phyloP scores from a whole-genome alignment of 1,284 basidiomycete genomes.

The Tylopilus sp. region DNA sequence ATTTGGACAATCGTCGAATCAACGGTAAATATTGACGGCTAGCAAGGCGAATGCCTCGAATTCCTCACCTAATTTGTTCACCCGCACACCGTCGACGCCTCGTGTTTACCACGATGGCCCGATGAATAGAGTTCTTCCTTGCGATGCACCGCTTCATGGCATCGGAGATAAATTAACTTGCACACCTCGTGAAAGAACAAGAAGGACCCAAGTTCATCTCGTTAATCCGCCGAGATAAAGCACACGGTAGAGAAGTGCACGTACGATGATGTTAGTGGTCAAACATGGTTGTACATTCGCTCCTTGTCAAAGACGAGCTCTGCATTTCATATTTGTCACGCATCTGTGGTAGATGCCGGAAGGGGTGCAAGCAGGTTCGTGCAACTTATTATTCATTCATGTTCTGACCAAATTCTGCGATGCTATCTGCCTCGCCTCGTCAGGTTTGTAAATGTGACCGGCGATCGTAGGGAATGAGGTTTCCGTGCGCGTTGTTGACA shows the following conservation, averaged over 20 bases:
- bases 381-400: constrained; percentile 25
- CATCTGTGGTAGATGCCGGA: constrained; percentile 9
- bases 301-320: constrained; percentile 7
- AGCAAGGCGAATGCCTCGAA: constrained; percentile 14
- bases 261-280: neutral
- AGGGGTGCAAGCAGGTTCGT: constrained; percentile 12
- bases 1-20: constrained; percentile 8
- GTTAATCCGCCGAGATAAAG: constrained; percentile 20
- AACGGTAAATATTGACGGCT: constrained; percentile 8
- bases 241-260: constrained; percentile 6
- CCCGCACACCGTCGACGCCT: constrained; percentile 24
- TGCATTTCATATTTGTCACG: constrained; percentile 16
- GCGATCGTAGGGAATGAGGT: constrained; percentile 39
- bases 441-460: constrained; percentile 33
- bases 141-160: constrained; percentile 29
- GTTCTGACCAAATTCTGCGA: constrained; percentile 22
- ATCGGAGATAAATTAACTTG: constrained; percentile 32
- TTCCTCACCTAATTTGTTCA: constrained; percentile 19
- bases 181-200: constrained; percentile 17
- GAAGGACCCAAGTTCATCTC: constrained; percentile 18
- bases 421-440: constrained; percentile 40
- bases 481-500: constrained; percentile 37
- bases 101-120: constrained; percentile 33
- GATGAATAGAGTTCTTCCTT: constrained; percentile 22
- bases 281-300: constrained; percentile 1